Base-by-base conservation (phyloP, 345 rosid species). In the Excoecaria cochinchinensis region DNA sequence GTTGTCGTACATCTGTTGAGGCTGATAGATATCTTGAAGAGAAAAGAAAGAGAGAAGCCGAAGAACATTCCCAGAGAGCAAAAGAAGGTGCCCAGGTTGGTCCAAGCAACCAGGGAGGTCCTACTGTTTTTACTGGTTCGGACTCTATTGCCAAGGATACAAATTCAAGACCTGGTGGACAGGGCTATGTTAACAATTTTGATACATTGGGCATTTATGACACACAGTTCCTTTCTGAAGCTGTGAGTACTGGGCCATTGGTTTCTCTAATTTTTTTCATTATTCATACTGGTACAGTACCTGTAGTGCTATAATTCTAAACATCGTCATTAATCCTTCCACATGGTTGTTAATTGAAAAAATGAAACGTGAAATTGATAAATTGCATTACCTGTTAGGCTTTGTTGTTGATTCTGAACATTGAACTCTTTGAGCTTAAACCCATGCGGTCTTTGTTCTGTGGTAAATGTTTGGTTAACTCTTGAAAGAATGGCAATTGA, bases 1-100 rank as follows among this genome's bases (percentile, higher is more conserved):
- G 98, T 75, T 96, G 98, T 73, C 89, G 91, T 15, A 85, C 97
- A 31, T 77, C 95, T 42, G 89, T 89, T 42, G 98, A 93, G 85
- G 97, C 97, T 47, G 97, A 93, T 73, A 83, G 86, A 68, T 89
- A 89, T 65, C 73, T 89, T 21, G 93, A 86, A 73, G 86, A 73
- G 59, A 92, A 92, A 68, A 85, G 87, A 81, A 87, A 85, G 86
- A 83, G 89, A 75, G 98, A 90, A 77, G 90, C 86, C 9, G 97
- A 90, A 78, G 99, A 95, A 81, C 89, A 82, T 77, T 81, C 85
- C 78, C 86, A 79, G 70, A 82, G 93, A 79, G 85, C 82, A 74
- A 93, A 93, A 89, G 97, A 90, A 64, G 81, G 88, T 61, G 69
- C 81, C 52, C 92, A 85, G 21, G 74, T 82, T 53, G 90, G 91